Conservation (phyloP, 306 rosid species). For the Herpetospermum pedunculosum region DNA sequence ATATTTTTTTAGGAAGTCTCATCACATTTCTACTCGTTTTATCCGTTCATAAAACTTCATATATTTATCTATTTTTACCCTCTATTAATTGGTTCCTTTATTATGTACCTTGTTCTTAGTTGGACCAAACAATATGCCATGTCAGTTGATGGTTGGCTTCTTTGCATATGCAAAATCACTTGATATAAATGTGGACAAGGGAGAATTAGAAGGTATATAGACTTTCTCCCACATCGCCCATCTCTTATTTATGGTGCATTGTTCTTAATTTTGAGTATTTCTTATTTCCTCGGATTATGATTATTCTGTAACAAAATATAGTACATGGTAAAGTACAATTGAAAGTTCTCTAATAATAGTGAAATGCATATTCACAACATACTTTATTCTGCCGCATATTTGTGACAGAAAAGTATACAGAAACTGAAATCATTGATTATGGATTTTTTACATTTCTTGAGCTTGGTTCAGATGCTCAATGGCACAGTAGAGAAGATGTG, state of each 20-base stretch:
- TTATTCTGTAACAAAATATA: background rate
- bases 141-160: constrained; percentile 96
- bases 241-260: background rate
- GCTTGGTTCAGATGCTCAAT: constrained; percentile 33
- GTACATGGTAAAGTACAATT: background rate
- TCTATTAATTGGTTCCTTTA: constrained; percentile 4
- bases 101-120: constrained; percentile 37
- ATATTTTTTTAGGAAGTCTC: background rate
- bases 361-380: no score
- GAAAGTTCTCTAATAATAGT: background rate
- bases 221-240: background rate
- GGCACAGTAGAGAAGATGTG: constrained; percentile 73
- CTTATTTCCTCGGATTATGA: background rate
- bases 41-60: background rate
- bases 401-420: background rate
- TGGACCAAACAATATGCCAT: constrained; percentile 75
- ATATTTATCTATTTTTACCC: background rate
- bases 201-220: constrained; percentile 71
- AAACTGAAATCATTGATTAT: background rate
- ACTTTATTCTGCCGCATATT: no score
- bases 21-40: background rate
- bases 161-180: constrained; percentile 73
- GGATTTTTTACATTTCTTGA: background rate
- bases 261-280: background rate
- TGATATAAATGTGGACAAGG: constrained; percentile 61